Conservation (phyloP, 768 basidiomycete species). For the Macrolepiota albuminosa region DNA sequence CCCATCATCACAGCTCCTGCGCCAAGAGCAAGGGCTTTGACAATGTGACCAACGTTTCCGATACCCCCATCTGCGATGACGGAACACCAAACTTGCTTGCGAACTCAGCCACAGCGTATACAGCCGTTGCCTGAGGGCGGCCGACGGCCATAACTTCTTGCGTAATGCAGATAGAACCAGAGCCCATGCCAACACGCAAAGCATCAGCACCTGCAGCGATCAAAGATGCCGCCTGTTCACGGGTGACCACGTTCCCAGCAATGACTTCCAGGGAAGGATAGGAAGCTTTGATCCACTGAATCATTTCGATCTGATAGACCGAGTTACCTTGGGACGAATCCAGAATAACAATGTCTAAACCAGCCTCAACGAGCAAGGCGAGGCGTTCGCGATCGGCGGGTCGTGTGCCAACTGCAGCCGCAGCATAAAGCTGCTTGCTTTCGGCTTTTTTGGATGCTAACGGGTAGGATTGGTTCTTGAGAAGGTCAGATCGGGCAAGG, state of each 20-base stretch:
- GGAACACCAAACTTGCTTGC: conserved; percentile 86
- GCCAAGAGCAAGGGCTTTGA: conserved; percentile 92
- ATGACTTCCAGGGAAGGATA: conserved; percentile 89
- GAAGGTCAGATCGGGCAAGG: conserved; percentile 92
- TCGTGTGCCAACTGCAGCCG: conserved; percentile 93
- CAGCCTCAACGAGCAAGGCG: conserved; percentile 82
- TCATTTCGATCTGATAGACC: conserved; percentile 89
- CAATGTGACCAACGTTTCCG: conserved; percentile 93
- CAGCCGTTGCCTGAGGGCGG: conserved; percentile 96
- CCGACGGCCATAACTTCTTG: conserved; percentile 99
- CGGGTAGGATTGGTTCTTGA: conserved; percentile 97
- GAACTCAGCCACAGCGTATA: conserved; percentile 95
- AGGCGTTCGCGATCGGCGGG: conserved; percentile 85
- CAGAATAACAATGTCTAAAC: conserved; percentile 90
- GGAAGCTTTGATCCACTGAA: conserved; percentile 85
- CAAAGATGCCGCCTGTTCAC: conserved; percentile 92
- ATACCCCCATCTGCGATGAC: conserved; percentile 97
- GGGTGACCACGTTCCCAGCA: conserved; percentile 96
- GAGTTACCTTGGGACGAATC: conserved; percentile 99
- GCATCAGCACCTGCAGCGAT: conserved; percentile 95
- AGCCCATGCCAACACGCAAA: conserved; percentile 97
- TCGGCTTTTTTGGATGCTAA: conserved; percentile 87
- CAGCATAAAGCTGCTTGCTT: conserved; percentile 94
- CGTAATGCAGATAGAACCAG: conserved; percentile 98
- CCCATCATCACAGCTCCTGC: conserved; percentile 99